Conservation (phyloP, 2,329 filamentous ascomycete species). For the Fusarium goolgardi region DNA sequence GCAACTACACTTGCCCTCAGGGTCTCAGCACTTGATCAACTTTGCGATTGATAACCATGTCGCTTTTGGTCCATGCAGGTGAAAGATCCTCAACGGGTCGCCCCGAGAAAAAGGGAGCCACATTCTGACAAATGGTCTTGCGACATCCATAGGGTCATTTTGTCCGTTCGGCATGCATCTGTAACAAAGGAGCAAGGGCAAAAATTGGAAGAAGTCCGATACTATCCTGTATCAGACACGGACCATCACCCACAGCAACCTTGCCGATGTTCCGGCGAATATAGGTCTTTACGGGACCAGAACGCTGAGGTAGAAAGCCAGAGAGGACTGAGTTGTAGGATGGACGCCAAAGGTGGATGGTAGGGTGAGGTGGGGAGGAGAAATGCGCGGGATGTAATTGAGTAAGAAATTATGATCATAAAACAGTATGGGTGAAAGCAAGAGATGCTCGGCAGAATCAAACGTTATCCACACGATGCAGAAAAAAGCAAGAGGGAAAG, state of each 20-base stretch:
- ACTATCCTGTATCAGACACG: background rate
- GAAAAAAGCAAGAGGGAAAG: background rate
- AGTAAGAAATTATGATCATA: constrained; percentile 17
- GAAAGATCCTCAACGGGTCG: constrained; percentile 32
- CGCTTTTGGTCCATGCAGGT: constrained; percentile 3
- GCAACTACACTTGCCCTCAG: background rate
- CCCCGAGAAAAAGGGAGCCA: constrained; percentile 23
- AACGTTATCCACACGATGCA: background rate
- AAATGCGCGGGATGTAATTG: constrained; percentile 22
- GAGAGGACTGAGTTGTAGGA: constrained; percentile 1
- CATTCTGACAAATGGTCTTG: constrained; percentile 10
- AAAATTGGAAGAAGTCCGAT: background rate
- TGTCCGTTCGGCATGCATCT: background rate
- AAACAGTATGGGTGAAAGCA: constrained; percentile 10
- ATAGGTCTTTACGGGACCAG: constrained; percentile 10
- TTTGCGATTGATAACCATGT: constrained; percentile 8
- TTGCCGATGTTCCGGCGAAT: constrained; percentile 5
- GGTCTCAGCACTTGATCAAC: background rate
- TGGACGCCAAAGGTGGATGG: constrained; percentile 11
- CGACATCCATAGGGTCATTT: background rate
- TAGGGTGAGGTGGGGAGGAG: constrained; percentile 2
- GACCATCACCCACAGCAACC: constrained; percentile 7
- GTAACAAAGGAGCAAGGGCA: background rate
- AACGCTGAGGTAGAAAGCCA: constrained; percentile 4
- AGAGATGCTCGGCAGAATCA: background rate